A percentile compares a stretch with the other conserved stretches of the same genome.
These are phyloP conservation scores for Candida ipomoeae DNA, from an alignment of 805 yeast genomes.

Conservation along the genomic window DNA sequence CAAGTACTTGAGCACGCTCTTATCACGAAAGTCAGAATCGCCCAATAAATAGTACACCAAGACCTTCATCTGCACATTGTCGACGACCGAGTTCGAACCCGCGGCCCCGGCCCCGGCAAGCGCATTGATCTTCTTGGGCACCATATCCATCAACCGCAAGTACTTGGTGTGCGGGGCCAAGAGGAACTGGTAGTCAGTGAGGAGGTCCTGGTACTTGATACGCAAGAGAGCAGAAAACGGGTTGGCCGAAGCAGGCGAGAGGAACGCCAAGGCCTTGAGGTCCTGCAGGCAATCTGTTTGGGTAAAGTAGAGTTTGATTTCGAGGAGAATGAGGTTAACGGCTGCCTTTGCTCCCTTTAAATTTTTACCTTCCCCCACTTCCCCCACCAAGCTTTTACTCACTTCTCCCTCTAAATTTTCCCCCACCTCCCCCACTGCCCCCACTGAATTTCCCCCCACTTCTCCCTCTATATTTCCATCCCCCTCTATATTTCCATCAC, in stretches of 20 bases:
- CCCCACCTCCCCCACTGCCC: no score
- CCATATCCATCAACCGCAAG: conserved; percentile 23
- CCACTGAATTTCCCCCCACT: no score
- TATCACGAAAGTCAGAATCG: conserved; percentile 32
- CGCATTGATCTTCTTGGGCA: conserved; percentile 28
- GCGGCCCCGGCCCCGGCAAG: conserved; percentile 1
- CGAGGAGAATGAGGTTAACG: conserved; percentile 3
- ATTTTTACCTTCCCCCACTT: no score
- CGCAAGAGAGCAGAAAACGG: conserved; percentile 13
- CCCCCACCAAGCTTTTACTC: no score
- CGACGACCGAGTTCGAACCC: conserved; percentile 4
- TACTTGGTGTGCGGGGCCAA: conserved; percentile 10
- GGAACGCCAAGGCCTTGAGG: conserved; percentile 9
- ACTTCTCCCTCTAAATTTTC: no score
- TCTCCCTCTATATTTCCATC: no score
- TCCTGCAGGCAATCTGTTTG: neutral
- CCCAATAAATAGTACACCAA: conserved; percentile 29
- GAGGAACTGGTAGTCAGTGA: conserved; percentile 30
- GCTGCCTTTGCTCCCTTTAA: neutral
- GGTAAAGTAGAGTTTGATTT: conserved; percentile 8
- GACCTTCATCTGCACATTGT: conserved; percentile 23
- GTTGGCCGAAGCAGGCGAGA: conserved; percentile 9
- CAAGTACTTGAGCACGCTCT: conserved; percentile 21
- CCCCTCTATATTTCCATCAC: no score
- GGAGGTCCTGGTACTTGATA: conserved; percentile 30